Percentiles rank a stretch among this genome's conserved stretches.
These are phyloP conservation scores for Prunus fruticosa DNA, from an alignment of 306 rosid genomes.

Conservation along the genomic window DNA sequence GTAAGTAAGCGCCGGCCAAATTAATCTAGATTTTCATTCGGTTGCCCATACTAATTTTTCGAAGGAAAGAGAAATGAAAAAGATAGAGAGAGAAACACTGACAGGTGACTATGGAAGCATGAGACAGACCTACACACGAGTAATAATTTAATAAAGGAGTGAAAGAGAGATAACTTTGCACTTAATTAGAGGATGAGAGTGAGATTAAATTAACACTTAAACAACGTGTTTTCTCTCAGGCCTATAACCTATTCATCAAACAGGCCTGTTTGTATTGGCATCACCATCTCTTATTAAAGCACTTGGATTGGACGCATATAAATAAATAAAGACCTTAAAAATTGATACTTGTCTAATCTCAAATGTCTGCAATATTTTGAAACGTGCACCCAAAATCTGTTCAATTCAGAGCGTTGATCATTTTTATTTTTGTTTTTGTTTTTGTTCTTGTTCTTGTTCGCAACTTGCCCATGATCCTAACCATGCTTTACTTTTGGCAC, in stretches of 20 bases:
- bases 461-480: background rate
- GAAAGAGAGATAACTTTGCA: background rate
- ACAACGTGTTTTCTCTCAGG: background rate
- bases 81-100: background rate
- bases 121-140: slow-evolving; percentile 18
- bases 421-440: too few species aligned
- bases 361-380: too few species aligned
- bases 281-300: background rate
- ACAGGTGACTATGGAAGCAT: background rate
- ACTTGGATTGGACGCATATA: too few species aligned
- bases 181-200: background rate
- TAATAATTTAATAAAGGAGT: slow-evolving; percentile 8
- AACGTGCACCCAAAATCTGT: too few species aligned
- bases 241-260: slow-evolving; percentile 15
- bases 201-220: slow-evolving; percentile 3
- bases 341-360: too few species aligned
- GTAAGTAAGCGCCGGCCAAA: background rate
- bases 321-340: too few species aligned
- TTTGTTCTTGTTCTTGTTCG: too few species aligned
- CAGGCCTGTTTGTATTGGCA: slow-evolving; percentile 13
- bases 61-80: background rate
- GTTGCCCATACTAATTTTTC: background rate
- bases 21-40: background rate
- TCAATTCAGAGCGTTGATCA: too few species aligned
- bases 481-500: background rate